Conservation (phyloP, 2,329 filamentous ascomycete species). For the Apiospora kogelbergensis region DNA sequence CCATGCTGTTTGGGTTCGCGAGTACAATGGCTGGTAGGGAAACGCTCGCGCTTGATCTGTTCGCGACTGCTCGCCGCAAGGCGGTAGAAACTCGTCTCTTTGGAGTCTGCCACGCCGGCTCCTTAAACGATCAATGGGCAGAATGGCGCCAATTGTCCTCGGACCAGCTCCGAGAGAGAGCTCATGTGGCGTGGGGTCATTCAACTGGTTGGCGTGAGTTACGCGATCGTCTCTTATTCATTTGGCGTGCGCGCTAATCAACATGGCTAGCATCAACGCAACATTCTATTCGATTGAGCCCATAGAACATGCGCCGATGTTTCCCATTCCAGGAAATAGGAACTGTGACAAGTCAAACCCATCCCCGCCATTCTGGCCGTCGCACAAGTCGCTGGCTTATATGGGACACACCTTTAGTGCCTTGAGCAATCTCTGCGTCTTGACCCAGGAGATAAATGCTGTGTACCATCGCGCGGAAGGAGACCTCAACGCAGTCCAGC, state of each 20-base stretch:
- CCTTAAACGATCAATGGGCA: background rate
- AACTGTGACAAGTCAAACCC: background rate
- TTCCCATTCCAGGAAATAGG: background rate
- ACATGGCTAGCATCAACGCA: background rate
- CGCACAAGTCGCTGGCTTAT: conserved; percentile 12
- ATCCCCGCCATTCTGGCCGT: background rate
- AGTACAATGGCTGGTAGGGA: background rate
- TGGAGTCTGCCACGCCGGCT: background rate
- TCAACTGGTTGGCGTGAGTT: conserved; percentile 9
- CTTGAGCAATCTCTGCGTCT: conserved; percentile 16
- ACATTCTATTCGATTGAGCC: background rate
- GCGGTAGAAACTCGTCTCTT: background rate
- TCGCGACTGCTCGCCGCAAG: background rate
- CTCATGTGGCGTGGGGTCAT: conserved; percentile 8
- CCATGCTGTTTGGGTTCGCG: background rate
- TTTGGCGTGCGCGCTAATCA: background rate
- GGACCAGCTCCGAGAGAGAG: background rate
- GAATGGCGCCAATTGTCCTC: background rate
- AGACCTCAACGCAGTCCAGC: too few species aligned
- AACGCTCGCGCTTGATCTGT: background rate
- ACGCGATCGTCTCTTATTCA: background rate
- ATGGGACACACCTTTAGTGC: conserved; percentile 19
- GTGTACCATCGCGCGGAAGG: background rate
- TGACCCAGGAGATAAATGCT: conserved; percentile 14
- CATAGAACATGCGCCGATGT: background rate